Base-by-base conservation (phyloP, 345 rosid genomes). In the Isatis tinctoria region DNA sequence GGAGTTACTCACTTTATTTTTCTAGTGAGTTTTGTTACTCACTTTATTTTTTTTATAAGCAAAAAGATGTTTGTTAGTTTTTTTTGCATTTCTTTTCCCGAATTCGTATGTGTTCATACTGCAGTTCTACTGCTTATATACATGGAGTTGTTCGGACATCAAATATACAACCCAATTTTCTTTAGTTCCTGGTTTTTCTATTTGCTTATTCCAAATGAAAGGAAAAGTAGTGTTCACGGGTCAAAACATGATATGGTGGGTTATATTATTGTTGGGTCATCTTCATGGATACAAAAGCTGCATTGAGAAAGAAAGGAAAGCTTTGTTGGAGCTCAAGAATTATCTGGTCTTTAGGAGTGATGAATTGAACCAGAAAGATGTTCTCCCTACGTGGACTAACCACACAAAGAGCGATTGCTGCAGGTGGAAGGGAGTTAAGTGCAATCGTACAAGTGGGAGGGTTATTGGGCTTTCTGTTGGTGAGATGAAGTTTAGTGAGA, bases 241-340 rank as follows among this genome's bases (percentile, higher is more conserved):
- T 32, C 8, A 5, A 32, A 32, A 32, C 35, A 32, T 32, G 63
- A 40, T 68, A 39, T 68, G 51, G 39, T 7, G 3, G 35, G 8
- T 68, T 52, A 28, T 54, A 6, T 2, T 68, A 54, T 0, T 54
- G 9, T 28, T 68, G 40, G 62, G 62, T 1, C 61, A 67, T 27
- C 0, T 67, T 16, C 39, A 24, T 36, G 60, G 67, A 8, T 60
- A 16, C 60, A 49, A 0, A 48, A 60, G 60, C 10, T 71, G 75
- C 16, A 26, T 26, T 26, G 0, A 24, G 0, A 48, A 60, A 11
- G 75, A 71, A 48, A 60, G 27, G 18, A 26, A 14, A 0, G 75
- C 68, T 48, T 60, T 71, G 14, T 36, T 71, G 14, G 40, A 71
- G 8, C 37, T 71, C 49, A 71, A 71, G 68, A 41, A 3, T 0